Evolutionary conservation across 2,329 filamentous ascomycete genomes (phyloP), one percentile per base, ranked within the genome.

Genomic region (Malbranchea zuffiana): DNA sequence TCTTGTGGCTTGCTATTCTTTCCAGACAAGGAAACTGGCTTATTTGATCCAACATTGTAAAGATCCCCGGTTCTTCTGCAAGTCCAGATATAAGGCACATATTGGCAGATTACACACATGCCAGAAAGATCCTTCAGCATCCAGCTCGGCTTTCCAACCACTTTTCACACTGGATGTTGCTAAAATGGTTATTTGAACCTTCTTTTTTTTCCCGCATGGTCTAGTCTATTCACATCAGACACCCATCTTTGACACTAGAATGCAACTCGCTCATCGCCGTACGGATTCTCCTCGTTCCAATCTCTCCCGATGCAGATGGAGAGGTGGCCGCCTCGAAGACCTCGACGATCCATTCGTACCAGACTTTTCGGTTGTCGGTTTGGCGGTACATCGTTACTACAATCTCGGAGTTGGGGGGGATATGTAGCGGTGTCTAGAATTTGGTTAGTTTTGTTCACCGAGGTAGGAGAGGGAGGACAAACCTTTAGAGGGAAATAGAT

Each of bases 341-440:
- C 59, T 96, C 90, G 2, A 95, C 79, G 43, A 90, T 69, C 90
- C 90, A 98, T 59, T 98, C 90, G 58, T 98, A 98, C 92, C 90
- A 98, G 5, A 98, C 90, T 58, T 83, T 92, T 24, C 81, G 76
- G 55, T 95, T 85, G 54, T 98, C 88, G 1, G 90, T 96, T 61
- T 92, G 83, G 34, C 90, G 75, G 82, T 86, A 95, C 78, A 98
- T 95, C 55, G 78, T 90, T 24, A 95, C 77, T 48, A 92, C 82
- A 3, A 96, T 68, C 57, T 94, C 84, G 0, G 81, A 78, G 46
- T 84, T 77, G 40, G 84, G 81, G 0, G 90, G 88, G 47, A 92
- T 76, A 54, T 85, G 82, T 10, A 98, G 68, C 0, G 90, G 88
- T 49, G 76, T 78, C 86, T 93, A 47, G n/a, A 28, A 19, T 31